phyloP scores from a whole-genome alignment of 306 rosid genomes.

The Cyamopsis tetragonoloba region DNA sequence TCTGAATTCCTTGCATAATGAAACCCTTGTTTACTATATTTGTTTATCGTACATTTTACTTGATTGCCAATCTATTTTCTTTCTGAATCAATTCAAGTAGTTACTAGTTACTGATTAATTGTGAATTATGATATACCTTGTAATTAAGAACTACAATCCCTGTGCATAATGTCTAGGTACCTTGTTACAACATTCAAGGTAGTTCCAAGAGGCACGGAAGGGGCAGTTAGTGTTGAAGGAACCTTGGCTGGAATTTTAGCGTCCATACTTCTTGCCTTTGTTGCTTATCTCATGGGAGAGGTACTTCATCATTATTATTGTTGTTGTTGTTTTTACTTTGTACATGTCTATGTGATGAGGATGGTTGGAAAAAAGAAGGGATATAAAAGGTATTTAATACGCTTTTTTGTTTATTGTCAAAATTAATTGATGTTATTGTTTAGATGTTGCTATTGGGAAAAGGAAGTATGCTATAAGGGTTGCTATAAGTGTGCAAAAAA shows the following conservation, averaged over 20 bases:
- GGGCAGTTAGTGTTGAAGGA: slow-evolving; percentile 94
- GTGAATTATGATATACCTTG: background rate
- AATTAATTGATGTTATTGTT: background rate
- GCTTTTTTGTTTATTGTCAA: background rate
- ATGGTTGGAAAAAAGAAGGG: background rate
- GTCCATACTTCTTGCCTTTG: slow-evolving; percentile 60
- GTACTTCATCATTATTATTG: slow-evolving; percentile 49
- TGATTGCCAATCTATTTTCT: background rate
- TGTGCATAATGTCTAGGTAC: slow-evolving; percentile 52
- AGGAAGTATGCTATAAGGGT: background rate
- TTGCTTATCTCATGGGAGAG: slow-evolving; percentile 64
- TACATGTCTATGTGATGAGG: background rate
- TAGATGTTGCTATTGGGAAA: slow-evolving; percentile 1
- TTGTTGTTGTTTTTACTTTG: slow-evolving; percentile 8
- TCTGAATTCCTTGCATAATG: background rate
- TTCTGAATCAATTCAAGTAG: slow-evolving; percentile 1
- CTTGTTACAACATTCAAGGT: slow-evolving; percentile 81
- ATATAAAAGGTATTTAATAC: background rate
- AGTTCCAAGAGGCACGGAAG: slow-evolving; percentile 99
- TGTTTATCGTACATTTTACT: slow-evolving; percentile 3
- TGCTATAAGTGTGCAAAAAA: too few relatives aligned
- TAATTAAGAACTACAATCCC: slow-evolving; percentile 1
- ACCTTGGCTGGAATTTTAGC: slow-evolving; percentile 92
- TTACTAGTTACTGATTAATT: background rate
- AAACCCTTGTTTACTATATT: background rate